phyloP scores from a whole-genome alignment of 1,139 yeast genomes.

The Yamadazyma kanchanaburiensis region DNA sequence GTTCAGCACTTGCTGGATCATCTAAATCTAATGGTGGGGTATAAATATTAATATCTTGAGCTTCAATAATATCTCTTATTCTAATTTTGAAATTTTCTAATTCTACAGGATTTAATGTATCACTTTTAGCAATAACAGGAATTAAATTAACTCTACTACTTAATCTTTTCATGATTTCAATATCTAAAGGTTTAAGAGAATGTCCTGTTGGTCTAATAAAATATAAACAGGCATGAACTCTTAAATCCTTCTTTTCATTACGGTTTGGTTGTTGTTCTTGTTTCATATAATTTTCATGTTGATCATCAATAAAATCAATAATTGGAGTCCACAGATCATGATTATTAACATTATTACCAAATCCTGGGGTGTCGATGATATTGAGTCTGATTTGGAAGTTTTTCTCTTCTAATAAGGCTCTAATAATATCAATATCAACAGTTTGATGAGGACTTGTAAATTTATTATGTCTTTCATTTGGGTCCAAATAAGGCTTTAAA shows the following conservation, averaged over 20 bases:
- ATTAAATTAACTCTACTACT: slow-evolving; percentile 88
- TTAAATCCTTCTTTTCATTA: slow-evolving; percentile 64
- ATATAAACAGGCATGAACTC: slow-evolving; percentile 94
- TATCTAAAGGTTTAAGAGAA: slow-evolving; percentile 88
- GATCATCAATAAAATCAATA: slow-evolving; percentile 92
- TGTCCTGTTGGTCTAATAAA: slow-evolving; percentile 97
- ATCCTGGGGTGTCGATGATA: slow-evolving; percentile 95
- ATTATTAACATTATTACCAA: slow-evolving; percentile 95
- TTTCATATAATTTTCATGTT: slow-evolving; percentile 90
- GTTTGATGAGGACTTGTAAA: slow-evolving; percentile 71
- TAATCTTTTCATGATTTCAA: slow-evolving; percentile 86
- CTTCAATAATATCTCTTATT: slow-evolving; percentile 86
- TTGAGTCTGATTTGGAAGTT: slow-evolving; percentile 83
- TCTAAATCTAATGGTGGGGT: slow-evolving; percentile 80
- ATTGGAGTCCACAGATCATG: slow-evolving; percentile 92
- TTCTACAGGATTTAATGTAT: slow-evolving; percentile 83
- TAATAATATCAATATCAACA: slow-evolving; percentile 83
- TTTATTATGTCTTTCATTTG: slow-evolving; percentile 62
- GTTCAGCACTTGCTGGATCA: slow-evolving; percentile 75
- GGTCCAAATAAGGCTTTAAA: slow-evolving; percentile 62
- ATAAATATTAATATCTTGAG: slow-evolving; percentile 87
- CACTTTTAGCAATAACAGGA: slow-evolving; percentile 94
- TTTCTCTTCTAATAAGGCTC: slow-evolving; percentile 92
- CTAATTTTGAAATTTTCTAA: slow-evolving; percentile 78
- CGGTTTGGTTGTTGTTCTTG: slow-evolving; percentile 96